Percentiles rank a stretch among this genome's conserved stretches.
phyloP scores from a whole-genome alignment of 2,329 filamentous ascomycete species.

The Penicillium decumbens region DNA sequence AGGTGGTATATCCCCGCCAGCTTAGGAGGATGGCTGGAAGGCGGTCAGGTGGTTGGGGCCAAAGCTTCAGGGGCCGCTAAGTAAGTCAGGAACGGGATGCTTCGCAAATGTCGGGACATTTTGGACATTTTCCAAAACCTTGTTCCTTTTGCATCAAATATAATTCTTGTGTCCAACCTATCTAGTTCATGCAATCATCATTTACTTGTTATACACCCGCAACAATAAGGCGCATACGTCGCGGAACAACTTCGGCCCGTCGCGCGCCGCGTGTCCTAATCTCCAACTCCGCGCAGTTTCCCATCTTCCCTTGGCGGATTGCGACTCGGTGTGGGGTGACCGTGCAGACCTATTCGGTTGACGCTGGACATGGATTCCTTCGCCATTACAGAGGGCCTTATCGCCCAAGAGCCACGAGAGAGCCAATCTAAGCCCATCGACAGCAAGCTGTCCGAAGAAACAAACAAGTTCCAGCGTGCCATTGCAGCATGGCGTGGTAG shows the following conservation, averaged over 20 bases:
- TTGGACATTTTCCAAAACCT: not conserved
- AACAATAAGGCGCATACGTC: slow-evolving; percentile 12
- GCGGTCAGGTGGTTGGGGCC: slow-evolving; percentile 22
- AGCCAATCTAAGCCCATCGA: slow-evolving; percentile 22
- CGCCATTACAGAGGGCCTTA: slow-evolving; percentile 39
- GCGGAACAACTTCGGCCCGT: slow-evolving; percentile 36
- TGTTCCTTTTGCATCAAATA: not conserved
- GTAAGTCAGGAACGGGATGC: slow-evolving; percentile 10
- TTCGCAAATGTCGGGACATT: slow-evolving; percentile 4
- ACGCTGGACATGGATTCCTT: slow-evolving; percentile 41
- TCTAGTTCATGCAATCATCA: not conserved
- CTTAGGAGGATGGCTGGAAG: slow-evolving; percentile 16
- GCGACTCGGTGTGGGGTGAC: slow-evolving; percentile 26
- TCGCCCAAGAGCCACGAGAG: slow-evolving; percentile 30
- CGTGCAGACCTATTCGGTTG: slow-evolving; percentile 12
- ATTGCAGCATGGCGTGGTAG: slow-evolving; percentile 94
- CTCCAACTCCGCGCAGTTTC: slow-evolving; percentile 24
- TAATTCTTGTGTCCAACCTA: not conserved
- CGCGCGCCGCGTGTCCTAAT: slow-evolving; percentile 26
- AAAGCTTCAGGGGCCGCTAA: slow-evolving; percentile 22
- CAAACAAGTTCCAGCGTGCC: slow-evolving; percentile 94
- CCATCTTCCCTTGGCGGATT: slow-evolving; percentile 16
- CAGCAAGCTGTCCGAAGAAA: slow-evolving; percentile 49
- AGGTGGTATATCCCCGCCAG: slow-evolving; percentile 17
- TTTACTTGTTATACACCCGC: not conserved